These are phyloP conservation scores for Pythium scleroteichum DNA, from an alignment of 352 stramenopile species.

Conservation along the genomic window DNA sequence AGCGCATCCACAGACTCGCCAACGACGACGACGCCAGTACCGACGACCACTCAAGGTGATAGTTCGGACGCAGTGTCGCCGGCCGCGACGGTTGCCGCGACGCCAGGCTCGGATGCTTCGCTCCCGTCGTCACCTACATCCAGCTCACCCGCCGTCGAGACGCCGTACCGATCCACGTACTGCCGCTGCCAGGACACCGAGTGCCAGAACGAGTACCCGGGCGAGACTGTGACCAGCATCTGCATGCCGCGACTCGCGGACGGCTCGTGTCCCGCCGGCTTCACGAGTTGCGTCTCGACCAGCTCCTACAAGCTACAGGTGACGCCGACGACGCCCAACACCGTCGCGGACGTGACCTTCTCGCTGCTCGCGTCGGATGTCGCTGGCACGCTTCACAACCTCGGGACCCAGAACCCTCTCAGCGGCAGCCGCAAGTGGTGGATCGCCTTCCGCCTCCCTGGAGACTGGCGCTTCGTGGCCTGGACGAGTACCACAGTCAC, in stretches of 20 bases:
- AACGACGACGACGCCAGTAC: neutral
- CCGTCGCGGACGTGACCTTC: slow-evolving; percentile 63
- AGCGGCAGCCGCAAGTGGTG: slow-evolving; percentile 57
- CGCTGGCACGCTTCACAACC: slow-evolving; percentile 67
- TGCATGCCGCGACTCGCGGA: slow-evolving; percentile 48
- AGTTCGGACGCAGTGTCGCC: neutral
- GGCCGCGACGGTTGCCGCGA: slow-evolving; percentile 7
- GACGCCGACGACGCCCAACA: slow-evolving; percentile 56
- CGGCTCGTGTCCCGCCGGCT: slow-evolving; percentile 57
- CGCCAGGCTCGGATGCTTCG: neutral
- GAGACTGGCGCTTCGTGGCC: slow-evolving; percentile 66
- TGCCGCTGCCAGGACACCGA: slow-evolving; percentile 67
- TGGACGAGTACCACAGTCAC: slow-evolving; percentile 59
- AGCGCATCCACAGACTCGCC: neutral
- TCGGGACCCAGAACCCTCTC: slow-evolving; percentile 56
- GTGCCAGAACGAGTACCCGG: slow-evolving; percentile 71
- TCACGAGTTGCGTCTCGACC: slow-evolving; percentile 55
- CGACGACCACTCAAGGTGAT: slow-evolving; percentile 1
- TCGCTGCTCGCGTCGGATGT: slow-evolving; percentile 75
- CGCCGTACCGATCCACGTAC: slow-evolving; percentile 62
- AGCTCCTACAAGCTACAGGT: slow-evolving; percentile 74
- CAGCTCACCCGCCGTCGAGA: slow-evolving; percentile 8
- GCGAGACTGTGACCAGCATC: slow-evolving; percentile 31
- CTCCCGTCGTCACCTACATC: neutral
- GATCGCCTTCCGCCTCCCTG: slow-evolving; percentile 65